Evolutionary conservation across 2,329 filamentous ascomycete species (phyloP), one percentile per base, ranked within the genome.

Genomic region (Corniculantispora saksenae): DNA sequence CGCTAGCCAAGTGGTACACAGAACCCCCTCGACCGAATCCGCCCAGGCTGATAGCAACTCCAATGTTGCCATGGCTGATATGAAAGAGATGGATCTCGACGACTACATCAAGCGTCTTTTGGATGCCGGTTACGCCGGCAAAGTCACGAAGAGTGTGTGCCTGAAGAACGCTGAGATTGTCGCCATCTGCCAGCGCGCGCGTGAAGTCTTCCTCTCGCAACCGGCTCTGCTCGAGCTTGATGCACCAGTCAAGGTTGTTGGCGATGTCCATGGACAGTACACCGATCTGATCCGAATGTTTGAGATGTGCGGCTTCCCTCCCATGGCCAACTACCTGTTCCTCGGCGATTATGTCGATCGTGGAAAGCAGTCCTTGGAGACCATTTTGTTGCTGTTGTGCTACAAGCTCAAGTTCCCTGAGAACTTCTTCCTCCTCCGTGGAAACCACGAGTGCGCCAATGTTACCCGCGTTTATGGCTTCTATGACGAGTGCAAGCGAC

Each of bases 371-470:
- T 96, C 92, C 50, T 83, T 98, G 67, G 94, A 98, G 80, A 98
- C 94, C 0, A 98, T 98, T 69, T 84, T 97, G 6, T 85, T 98
- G 51, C 83, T 98, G 50, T 84, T 98, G 67, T 97, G 93, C 83
- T 98, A 97, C 83, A 98, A 98, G 83, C 87, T 98, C 76, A 97
- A 97, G 76, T 97, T 92, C 73, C 94, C 94, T 10, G 93, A 97
- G 79, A 98, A 98, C 81, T 98, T 98, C 79, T 98, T 98, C 80
- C 82, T 98, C 56, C 83, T 98, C 25, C 89, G 94, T 65, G 94
- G 94, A 63, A 98, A 98, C 75, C 94, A 98, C 78, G 94, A 98
- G 78, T 97, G 94, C 78, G 94, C 94, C 72, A 97, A 97, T 70
- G 93, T 98, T 61, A 98, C 93, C 17, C 87, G 94, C 66, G 93